Evolutionary conservation across 2,329 filamentous ascomycete species (phyloP).

Genomic region (Colletotrichum cordylinicola): DNA sequence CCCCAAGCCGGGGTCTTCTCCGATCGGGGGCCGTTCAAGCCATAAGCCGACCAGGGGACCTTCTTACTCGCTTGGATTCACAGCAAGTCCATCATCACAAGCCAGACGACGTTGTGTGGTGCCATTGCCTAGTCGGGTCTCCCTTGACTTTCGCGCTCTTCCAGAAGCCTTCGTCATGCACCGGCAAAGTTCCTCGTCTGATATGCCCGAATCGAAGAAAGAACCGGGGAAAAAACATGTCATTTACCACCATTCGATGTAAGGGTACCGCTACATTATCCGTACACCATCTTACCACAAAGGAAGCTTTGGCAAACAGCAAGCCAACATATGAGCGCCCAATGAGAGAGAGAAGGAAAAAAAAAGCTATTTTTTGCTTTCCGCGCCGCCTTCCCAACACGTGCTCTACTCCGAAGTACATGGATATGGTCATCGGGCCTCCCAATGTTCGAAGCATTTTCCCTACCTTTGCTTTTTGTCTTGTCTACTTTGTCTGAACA

Average conservation of each 20-base stretch:
- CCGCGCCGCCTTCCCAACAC: background rate
- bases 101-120: background rate
- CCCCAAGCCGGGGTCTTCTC: background rate
- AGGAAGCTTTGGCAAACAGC: background rate
- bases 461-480: background rate
- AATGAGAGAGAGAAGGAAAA: background rate
- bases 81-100: background rate
- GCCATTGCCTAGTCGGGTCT: background rate
- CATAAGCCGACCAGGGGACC: background rate
- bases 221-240: background rate
- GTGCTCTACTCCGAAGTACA: background rate
- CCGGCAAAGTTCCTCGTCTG: background rate
- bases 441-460: background rate
- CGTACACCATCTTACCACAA: background rate
- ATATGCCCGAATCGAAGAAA: background rate
- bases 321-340: background rate
- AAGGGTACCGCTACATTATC: background rate
- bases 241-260: background rate
- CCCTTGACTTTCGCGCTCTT: background rate
- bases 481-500: background rate
- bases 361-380: background rate
- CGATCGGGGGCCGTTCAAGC: background rate
- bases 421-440: background rate
- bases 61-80: background rate
- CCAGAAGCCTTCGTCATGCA: constrained; percentile 12